A percentile compares a stretch with the other conserved stretches of the same genome.
These are phyloP conservation scores for Vickermania ingenoplastis DNA, from an alignment of 208 protist species.

Conservation along the genomic window DNA sequence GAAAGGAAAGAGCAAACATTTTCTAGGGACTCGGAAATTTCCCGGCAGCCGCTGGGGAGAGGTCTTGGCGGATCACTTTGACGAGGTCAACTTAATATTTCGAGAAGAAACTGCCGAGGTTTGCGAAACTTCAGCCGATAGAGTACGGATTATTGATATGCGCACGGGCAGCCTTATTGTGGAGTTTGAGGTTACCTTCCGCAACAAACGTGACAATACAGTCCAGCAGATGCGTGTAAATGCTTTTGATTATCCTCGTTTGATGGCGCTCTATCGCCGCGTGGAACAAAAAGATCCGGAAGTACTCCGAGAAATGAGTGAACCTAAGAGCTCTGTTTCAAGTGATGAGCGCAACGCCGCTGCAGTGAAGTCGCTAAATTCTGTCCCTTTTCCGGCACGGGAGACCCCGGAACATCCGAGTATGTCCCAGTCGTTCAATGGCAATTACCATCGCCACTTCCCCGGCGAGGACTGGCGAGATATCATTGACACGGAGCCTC, in stretches of 20 bases:
- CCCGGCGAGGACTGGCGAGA: background rate
- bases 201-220: background rate
- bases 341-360: background rate
- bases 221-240: background rate
- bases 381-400: background rate
- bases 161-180: slow-evolving; percentile 2
- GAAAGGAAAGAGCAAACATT: background rate
- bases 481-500: background rate
- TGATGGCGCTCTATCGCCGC: background rate
- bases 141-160: background rate
- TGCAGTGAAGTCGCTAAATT: background rate
- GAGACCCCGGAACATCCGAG: background rate
- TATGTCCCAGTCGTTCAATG: background rate
- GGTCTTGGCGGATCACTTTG: background rate
- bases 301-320: background rate
- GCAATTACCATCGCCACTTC: background rate
- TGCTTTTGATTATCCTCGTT: slow-evolving; percentile 1
- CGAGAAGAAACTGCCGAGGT: slow-evolving; percentile 1
- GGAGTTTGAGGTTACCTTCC: slow-evolving; percentile 1
- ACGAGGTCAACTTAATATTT: background rate
- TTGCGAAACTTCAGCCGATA: background rate
- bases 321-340: background rate
- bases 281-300: background rate
- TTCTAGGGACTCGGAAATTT: background rate
- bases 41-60: background rate